phyloP scores from a whole-genome alignment of 208 protist genomes.

The Crithidia acanthocephali region DNA sequence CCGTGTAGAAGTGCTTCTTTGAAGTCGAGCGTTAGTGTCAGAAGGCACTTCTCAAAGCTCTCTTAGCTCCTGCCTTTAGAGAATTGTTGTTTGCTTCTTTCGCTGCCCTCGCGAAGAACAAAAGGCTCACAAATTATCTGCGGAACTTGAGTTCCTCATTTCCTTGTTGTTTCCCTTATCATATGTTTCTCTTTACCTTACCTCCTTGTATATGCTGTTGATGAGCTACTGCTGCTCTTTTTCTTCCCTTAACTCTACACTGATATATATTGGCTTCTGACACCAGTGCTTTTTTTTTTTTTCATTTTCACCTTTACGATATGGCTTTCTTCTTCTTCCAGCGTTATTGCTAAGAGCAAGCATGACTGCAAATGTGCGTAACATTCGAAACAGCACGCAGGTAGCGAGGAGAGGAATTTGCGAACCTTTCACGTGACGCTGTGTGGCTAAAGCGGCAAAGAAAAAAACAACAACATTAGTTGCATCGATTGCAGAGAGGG shows the following conservation, averaged over 20 bases:
- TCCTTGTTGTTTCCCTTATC: conserved; percentile 13
- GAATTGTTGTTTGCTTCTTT: background rate
- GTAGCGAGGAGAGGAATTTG: no score
- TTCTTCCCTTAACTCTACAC: conserved; percentile 25
- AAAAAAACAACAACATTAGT: no score
- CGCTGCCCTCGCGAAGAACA: background rate
- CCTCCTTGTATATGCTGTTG: background rate
- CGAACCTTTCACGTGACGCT: no score
- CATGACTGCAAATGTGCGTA: background rate
- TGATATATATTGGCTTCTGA: conserved; percentile 1
- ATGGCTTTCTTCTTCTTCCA: background rate
- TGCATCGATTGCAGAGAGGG: no score
- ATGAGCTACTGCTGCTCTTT: conserved; percentile 16
- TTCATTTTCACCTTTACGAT: background rate
- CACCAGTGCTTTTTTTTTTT: conserved; percentile 3
- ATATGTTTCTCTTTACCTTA: conserved; percentile 4
- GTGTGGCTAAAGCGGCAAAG: no score
- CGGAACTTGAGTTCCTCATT: conserved; percentile 1
- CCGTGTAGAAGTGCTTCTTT: background rate
- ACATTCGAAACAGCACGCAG: no score
- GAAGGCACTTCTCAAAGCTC: background rate
- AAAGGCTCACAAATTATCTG: background rate
- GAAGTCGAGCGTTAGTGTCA: background rate
- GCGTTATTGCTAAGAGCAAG: background rate
- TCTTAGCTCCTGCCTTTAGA: background rate